Base-by-base conservation (phyloP, 176 grass and related monocot genomes). In the Musa schizocarpa region DNA sequence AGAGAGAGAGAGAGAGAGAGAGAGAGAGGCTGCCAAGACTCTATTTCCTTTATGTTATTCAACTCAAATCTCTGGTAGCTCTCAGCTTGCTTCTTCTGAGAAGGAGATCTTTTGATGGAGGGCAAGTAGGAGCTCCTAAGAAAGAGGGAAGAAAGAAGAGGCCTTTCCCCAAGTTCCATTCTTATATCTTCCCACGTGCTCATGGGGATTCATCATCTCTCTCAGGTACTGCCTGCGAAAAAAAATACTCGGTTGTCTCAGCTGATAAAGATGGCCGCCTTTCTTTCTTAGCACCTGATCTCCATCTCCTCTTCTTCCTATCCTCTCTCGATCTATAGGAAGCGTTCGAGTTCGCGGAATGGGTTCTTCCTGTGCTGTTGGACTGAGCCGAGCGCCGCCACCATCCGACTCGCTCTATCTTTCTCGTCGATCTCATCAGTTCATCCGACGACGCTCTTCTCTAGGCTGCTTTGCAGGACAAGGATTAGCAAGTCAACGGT, bases 211-310 rank as follows among this genome's bases (percentile, higher is more conserved):
- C 54, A 49, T 66, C n/a, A 49, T 72, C 67, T 34, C 29, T 72
- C 29, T 72, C 72, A 82, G 71, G 72, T 76, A 76, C 24, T 53
- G n/a, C 13, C 53, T 6, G 34, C 34, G 50, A 69, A 69, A 64
- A 74, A 69, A 65, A 24, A 24, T 86, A 86, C 77, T 91, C 90
- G 82, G 86, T 93, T 97, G 89, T 88, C 90, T 93, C 88, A 89
- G 77, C 83, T 91, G 94, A 98, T 89, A 86, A 98, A 91, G 94
- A 93, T 93, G 90, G 74, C 76, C 25, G 83, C 77, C 83, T 82
- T 80, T 87, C 57, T 64, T 71, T 82, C 70, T 81, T 68, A n/a
- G 5, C n/a, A 22, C n/a, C 58, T 8, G 61, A 63, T 63, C 61
- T 10, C 2, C n/a, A 77, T 81, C 82, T 77, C 62, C 63, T 76